Base-by-base conservation (phyloP, 1,284 basidiomycete genomes). In the Cutaneotrichosporon mucoides region DNA sequence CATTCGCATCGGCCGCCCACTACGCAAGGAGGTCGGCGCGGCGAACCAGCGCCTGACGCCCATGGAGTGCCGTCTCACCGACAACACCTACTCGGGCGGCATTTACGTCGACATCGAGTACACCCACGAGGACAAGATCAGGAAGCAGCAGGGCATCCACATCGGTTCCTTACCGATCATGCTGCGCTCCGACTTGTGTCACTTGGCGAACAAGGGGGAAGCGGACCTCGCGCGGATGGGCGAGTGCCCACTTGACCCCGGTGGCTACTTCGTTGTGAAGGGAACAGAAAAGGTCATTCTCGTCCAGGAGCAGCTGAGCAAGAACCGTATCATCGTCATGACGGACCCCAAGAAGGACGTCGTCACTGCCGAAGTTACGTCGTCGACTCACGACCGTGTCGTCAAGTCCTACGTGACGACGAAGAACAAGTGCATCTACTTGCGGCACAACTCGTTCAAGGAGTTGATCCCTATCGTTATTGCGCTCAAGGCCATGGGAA, bases 271-370 rank as follows among this genome's bases (percentile, higher is more conserved):
- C 79, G 90, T 99, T 59, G 95, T 99, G 55, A 98, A 96, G 77
- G 96, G 96, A 11, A 99, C 97, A 15, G 96, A 99, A 79, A 99
- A 99, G 81, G 96, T 99, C 70, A 99, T 99, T 66, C 83, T 99
- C 60, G 95, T 99, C 2, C 96, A 99, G 77, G 97, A 99, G 77
- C 96, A 99, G 79, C 81, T 99, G 70, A 94, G 91, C 82, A 99
- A 99, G 82, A 99, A 99, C 79, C 86, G 96, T 60, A 99, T 99
- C 74, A 96, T 99, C 65, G 95, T 99, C 65, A 97, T 99, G 81
- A 89, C 88, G 42, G 90, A 98, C 78, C 80, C 84, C 6, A 88
- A 88, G 49, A 99, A 99, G 79, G 91, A 91, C 12, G 81, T 90
- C 48, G 94, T 98, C 0, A 92, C 92, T 72, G 94, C 96, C 8